phyloP scores from a whole-genome alignment of 2,329 filamentous ascomycete species.

The Apiospora koreana region DNA sequence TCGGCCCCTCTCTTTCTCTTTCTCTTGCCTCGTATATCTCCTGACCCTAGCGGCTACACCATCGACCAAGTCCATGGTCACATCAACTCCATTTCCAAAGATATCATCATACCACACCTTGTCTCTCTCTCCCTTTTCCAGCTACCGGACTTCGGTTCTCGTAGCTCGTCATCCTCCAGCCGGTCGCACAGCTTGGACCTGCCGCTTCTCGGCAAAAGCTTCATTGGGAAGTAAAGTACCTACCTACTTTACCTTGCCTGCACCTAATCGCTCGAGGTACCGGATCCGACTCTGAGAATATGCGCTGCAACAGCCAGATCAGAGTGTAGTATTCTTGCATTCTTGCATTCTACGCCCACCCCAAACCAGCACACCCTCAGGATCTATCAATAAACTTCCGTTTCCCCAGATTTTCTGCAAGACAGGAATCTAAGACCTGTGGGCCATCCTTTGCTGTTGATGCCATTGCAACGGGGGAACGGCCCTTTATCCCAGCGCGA shows the following conservation, averaged over 20 bases:
- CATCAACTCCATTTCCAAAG: neutral
- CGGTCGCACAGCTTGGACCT: neutral
- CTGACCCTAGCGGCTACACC: neutral
- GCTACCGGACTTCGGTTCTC: neutral
- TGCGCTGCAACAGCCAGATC: neutral
- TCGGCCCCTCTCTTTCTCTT: neutral
- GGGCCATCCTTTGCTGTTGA: neutral
- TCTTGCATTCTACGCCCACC: neutral
- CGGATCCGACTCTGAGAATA: neutral
- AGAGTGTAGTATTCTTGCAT: neutral
- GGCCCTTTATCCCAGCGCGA: slow-evolving; percentile 11
- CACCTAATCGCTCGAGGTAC: neutral
- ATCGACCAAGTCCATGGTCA: neutral
- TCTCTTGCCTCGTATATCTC: neutral
- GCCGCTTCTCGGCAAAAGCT: slow-evolving; percentile 6
- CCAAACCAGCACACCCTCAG: neutral
- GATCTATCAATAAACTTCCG: neutral
- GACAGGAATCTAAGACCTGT: neutral
- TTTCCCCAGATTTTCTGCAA: slow-evolving; percentile 4
- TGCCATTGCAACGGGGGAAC: slow-evolving; percentile 8
- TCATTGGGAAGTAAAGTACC: neutral
- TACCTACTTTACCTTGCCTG: too few species aligned
- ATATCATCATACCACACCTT: neutral
- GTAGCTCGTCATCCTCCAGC: neutral
- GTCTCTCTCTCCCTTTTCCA: neutral